Evolutionary conservation across 257 asterid species (phyloP).

Genomic region (Nicotiana attenuata): DNA sequence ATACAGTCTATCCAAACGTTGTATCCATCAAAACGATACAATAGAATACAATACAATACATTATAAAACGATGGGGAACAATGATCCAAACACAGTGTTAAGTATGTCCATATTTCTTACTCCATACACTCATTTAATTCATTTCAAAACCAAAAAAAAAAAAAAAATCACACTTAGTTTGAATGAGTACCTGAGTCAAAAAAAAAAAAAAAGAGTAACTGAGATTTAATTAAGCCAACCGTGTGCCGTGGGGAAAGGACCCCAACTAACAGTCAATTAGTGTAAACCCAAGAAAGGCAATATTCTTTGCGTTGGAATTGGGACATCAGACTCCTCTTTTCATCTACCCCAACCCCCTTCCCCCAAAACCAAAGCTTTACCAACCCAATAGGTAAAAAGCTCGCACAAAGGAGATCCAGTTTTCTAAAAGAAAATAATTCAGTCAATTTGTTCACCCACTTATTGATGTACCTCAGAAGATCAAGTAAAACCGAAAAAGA

Average conservation of each 20-base stretch:
- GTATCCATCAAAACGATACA: too few relatives aligned
- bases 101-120: too few relatives aligned
- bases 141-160: too few relatives aligned
- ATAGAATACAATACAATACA: too few relatives aligned
- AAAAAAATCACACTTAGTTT: too few relatives aligned
- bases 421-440: background rate
- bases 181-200: too few relatives aligned
- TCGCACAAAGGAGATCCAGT: background rate
- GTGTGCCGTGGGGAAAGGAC: constrained; percentile 17
- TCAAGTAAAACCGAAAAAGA: background rate
- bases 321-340: background rate
- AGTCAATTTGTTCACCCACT: background rate
- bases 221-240: background rate
- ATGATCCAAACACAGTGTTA: too few relatives aligned
- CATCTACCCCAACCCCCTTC: background rate
- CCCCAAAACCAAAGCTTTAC: background rate
- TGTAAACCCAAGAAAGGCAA: constrained; percentile 52
- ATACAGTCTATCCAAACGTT: too few relatives aligned
- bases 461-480: background rate
- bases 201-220: too few relatives aligned
- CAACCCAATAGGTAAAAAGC: constrained; percentile 15
- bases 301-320: constrained; percentile 41
- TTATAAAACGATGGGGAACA: too few relatives aligned
- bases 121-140: too few relatives aligned
- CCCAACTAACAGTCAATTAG: constrained; percentile 25